Evolutionary conservation across 306 rosid species (phyloP), one percentile per base, ranked within the genome.

Genomic region (Trifolium dubium): DNA sequence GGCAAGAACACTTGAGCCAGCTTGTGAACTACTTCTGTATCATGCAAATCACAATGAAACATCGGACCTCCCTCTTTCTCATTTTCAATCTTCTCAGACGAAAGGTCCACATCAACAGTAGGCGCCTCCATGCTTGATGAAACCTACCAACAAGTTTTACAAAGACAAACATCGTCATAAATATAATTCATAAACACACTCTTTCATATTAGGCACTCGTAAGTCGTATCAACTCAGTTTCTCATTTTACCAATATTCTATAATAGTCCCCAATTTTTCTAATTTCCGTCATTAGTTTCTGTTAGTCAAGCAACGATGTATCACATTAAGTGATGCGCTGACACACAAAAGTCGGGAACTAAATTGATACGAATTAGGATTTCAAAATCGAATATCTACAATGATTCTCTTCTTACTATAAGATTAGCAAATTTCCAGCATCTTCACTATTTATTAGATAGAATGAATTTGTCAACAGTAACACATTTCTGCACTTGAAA

Each of bases 1-100:
- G 96, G 96, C 67, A 93, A 67, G 77, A 91, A 81, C 81, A 76
- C 73, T 44, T 89, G 88, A 72, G 98, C 98, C 41, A 91, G 67
- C 75, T 88, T 89, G 67, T 85, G 92, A 71, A 89, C 86, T 14
- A 84, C 11, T 64, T 88, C 96, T 10, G 85, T 67, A 54, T 91
- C 90, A 70, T 77, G 88, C 28, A 86, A 86, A 64, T 86, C 86
- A 77, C 98, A 93, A 53, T 54, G 88, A 75, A 81, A 62, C 63
- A 61, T 49, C n/a, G 86, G 85, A 64, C 87, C 88, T 64, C 59
- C 79, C 49, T 77, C 83, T 81, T 86, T 92, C 72, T 73, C 87
- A 28, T 77, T 83, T 56, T 82, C 92, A 74, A 93, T 75, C 88
- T 84, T 89, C 79, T 83, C 86, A 0, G 79, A 83, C 43, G 71